Evolutionary conservation across 1,284 basidiomycete species (phyloP), one percentile per base, ranked within the genome.

Genomic region (Leucocoprinus gongylophorus): DNA sequence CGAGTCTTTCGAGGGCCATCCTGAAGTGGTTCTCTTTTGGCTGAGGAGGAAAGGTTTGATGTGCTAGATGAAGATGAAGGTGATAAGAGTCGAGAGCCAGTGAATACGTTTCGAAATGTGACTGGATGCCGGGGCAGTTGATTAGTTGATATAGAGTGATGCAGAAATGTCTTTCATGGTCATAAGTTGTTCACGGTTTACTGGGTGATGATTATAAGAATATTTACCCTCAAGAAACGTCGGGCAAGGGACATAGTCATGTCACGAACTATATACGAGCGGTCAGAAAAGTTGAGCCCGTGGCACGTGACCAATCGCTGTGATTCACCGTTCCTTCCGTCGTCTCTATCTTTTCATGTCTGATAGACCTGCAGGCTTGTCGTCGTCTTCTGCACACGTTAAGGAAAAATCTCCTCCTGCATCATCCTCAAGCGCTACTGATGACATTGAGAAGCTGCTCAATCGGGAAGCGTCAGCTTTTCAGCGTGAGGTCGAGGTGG

Each of bases 401-500:
- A 48, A 33, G 6, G 35, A 32, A 20, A 50, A 67, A 28, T 55
- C 66, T 59, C 62, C 64, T 18, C 57, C 65, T 29, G 67, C 72
- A 13, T 63, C 66, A 23, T 61, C 65, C 30, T 70, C 72, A 17
- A 64, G 60, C 28, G 48, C 63, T 48, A 51, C 64, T 20, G 62
- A 70, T 12, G 71, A 74, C 18, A 64, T 91, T n/a, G 88, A 91
- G 54, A 86, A 80, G 64, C 69, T 91, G 6, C 74, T 91, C 38
- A 84, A 73, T 47, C 75, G 85, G 45, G 88, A 91, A 63, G 86
- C 88, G 0, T 82, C 83, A n/a, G 88, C 85, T 3, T 85, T 91
- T 62, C 85, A 90, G 60, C 76, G 88, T 37, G 88, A 91, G 64
- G 67, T 88, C 20, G 88, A 91, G 64, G 87, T 90, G n/a, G 88